A percentile compares a stretch with the other conserved stretches of the same genome.
phyloP scores from a whole-genome alignment of 768 basidiomycete genomes.

The Imleria badia region DNA sequence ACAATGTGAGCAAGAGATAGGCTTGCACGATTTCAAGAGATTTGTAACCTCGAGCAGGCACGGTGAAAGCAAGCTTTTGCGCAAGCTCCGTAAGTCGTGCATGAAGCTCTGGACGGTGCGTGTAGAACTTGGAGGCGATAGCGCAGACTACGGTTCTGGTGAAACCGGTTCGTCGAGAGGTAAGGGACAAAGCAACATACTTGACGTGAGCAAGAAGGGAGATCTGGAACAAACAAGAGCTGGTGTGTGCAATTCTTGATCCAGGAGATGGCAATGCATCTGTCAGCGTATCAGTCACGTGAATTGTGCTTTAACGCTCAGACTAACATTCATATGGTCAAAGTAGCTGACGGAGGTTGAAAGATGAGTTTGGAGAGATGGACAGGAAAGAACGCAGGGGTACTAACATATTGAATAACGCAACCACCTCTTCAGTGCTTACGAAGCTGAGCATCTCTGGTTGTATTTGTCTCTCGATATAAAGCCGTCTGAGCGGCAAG shows the following conservation, averaged over 20 bases:
- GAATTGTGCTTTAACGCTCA: constrained; percentile 3
- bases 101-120: constrained; percentile 78
- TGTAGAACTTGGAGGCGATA: constrained; percentile 90
- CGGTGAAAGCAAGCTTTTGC: constrained; percentile 84
- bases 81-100: constrained; percentile 75
- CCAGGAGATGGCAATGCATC: constrained; percentile 81
- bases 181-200: constrained; percentile 43
- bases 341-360: constrained; percentile 54
- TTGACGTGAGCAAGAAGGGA: constrained; percentile 92
- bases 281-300: constrained; percentile 30
- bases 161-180: background rate
- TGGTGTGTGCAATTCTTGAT: constrained; percentile 90
- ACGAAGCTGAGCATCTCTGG: constrained; percentile 94
- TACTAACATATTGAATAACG: constrained; percentile 85
- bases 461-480: constrained; percentile 86
- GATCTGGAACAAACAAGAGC: constrained; percentile 91
- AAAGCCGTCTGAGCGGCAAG: constrained; percentile 74
- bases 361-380: constrained; percentile 1
- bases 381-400: background rate
- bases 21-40: constrained; percentile 96
- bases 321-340: constrained; percentile 68
- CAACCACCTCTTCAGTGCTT: constrained; percentile 84
- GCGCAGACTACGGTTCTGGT: constrained; percentile 69
- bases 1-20: constrained; percentile 83
- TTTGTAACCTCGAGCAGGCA: constrained; percentile 86